Base-by-base conservation (phyloP, 2,329 filamentous ascomycete species). In the Ophiostoma sp. region DNA sequence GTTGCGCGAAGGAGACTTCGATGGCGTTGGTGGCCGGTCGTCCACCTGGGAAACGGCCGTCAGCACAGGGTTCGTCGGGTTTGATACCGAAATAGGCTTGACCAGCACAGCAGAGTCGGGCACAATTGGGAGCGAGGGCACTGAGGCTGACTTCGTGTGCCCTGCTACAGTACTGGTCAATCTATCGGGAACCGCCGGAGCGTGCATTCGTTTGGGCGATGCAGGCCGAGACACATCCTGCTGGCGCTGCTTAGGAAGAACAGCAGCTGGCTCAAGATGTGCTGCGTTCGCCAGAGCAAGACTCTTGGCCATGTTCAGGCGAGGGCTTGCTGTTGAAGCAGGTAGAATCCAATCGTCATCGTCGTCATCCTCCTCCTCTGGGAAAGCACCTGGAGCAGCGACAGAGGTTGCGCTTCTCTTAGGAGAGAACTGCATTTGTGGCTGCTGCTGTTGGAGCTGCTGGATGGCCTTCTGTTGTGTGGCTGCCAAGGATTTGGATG, bases 101-200 rank as follows among this genome's bases (percentile, higher is more conserved):
- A 71, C 72, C 49, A 79, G 75, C 14, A 72, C 75, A 9, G 78
- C 76, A 14, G 70, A 14, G 52, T 69, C 62, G 4, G 69, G 18
- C 63, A 5, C 72, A 70, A 70, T 72, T 67, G 79, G 79, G 41
- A 89, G 77, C 3, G 82, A 79, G 3, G 88, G 85, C 6, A 88
- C 85, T 14, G 89, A 90, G 5, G 79, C 81, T 5, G 88, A 87
- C 75, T 91, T 91, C 41, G 80, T 79, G 73, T 90, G 86, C 2
- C 80, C 76, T 5, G 74, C 72, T 18, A 74, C 69, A n/a, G 68
- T 69, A 47, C 76, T 67, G 12, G 69, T 65, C 3, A 65, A 67
- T 12, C 66, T 63, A 11, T 71, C 68, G 2, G 66, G 66, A 3
- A 72, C 67, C 6, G 40, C 49, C 1, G 66, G 63, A 1, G 58